Evolutionary conservation across 257 asterid species (phyloP).

Genomic region (Apocynum venetum): DNA sequence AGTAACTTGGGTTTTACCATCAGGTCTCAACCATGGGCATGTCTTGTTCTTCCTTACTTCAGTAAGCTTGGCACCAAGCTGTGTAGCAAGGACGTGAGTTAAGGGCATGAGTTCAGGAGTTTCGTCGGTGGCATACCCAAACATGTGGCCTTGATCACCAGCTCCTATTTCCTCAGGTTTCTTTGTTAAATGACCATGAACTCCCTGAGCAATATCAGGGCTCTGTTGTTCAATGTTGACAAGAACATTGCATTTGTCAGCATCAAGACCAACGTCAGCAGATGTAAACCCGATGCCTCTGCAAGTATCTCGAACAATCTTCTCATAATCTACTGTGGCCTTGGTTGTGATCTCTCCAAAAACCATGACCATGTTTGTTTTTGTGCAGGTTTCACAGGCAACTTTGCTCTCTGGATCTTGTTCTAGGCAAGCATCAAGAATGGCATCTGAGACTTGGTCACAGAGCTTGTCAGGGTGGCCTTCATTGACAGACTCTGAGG

Average conservation of each 20-base stretch:
- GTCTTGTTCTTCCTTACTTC: constrained; percentile 90
- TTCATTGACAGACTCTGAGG: constrained; percentile 85
- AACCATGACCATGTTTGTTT: constrained; percentile 95
- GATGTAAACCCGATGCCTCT: constrained; percentile 78
- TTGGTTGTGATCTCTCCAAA: constrained; percentile 93
- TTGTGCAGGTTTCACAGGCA: constrained; percentile 87
- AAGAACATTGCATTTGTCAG: constrained; percentile 91
- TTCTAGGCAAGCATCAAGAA: constrained; percentile 84
- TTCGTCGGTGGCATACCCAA: constrained; percentile 88
- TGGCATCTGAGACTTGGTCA: constrained; percentile 91
- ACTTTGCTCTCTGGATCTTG: constrained; percentile 91
- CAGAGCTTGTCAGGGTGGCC: constrained; percentile 97
- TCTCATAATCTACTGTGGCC: constrained; percentile 69
- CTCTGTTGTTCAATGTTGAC: constrained; percentile 92
- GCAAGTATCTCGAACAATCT: constrained; percentile 82
- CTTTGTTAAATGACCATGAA: constrained; percentile 87
- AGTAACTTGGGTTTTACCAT: constrained; percentile 87
- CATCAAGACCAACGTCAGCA: constrained; percentile 89
- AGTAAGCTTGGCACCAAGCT: constrained; percentile 90
- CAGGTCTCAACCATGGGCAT: constrained; percentile 84
- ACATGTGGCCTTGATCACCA: constrained; percentile 97
- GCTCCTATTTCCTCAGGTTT: constrained; percentile 94
- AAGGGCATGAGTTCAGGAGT: constrained; percentile 94
- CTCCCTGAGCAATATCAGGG: constrained; percentile 96
- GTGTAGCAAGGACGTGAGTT: constrained; percentile 86